Evolutionary conservation across 2,329 filamentous ascomycete genomes (phyloP).

Genomic region (Aureobasidium sp.): DNA sequence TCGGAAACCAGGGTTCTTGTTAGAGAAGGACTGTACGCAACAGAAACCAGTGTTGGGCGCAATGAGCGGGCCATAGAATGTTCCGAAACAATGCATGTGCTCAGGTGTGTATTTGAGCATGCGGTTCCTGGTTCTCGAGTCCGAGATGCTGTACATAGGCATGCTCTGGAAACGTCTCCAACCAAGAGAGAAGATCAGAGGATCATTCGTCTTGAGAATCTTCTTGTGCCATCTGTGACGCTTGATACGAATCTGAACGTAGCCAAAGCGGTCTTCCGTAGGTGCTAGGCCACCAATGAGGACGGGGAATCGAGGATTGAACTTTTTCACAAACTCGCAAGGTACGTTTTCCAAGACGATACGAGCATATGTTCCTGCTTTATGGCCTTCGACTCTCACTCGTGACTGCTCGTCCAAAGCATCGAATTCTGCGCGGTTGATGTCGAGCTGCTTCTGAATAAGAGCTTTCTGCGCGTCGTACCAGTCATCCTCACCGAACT

Average conservation of each 20-base stretch:
- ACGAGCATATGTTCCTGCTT: slow-evolving; percentile 86
- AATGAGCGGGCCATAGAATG: slow-evolving; percentile 89
- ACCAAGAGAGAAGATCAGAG: slow-evolving; percentile 90
- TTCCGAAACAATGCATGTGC: slow-evolving; percentile 98
- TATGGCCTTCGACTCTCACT: slow-evolving; percentile 78
- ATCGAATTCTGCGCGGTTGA: slow-evolving; percentile 92
- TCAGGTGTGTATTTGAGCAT: slow-evolving; percentile 99
- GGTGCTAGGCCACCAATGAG: slow-evolving; percentile 86
- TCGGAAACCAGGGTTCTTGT: slow-evolving; percentile 80
- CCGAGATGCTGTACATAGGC: slow-evolving; percentile 90
- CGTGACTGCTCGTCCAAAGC: slow-evolving; percentile 78
- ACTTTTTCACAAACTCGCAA: slow-evolving; percentile 78
- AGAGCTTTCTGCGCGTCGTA: slow-evolving; percentile 94
- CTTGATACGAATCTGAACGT: slow-evolving; percentile 93
- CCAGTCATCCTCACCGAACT: slow-evolving; percentile 98
- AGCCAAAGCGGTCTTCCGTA: slow-evolving; percentile 93
- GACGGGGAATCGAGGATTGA: slow-evolving; percentile 74
- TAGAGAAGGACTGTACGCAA: slow-evolving; percentile 82
- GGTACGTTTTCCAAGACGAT: slow-evolving; percentile 85
- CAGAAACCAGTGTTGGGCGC: slow-evolving; percentile 95
- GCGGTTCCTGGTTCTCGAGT: slow-evolving; percentile 85
- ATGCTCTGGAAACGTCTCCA: slow-evolving; percentile 93
- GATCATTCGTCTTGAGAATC: slow-evolving; percentile 96
- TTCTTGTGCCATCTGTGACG: slow-evolving; percentile 98
- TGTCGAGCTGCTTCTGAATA: slow-evolving; percentile 90